Base-by-base conservation (phyloP, 2,329 filamentous ascomycete genomes). In the Fusarium pseudoanthophilum region DNA sequence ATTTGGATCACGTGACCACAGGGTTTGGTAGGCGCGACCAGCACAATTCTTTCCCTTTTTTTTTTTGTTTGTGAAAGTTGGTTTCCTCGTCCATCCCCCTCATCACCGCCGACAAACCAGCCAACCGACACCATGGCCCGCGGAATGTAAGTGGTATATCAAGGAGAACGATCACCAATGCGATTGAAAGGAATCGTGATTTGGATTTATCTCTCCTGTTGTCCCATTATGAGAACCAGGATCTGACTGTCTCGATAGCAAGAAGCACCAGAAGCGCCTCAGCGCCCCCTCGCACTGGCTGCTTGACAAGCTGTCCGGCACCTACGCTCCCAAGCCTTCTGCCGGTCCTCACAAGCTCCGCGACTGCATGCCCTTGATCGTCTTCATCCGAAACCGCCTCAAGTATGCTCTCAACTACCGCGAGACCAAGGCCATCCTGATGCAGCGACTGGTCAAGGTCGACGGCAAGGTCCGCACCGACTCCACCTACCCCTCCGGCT, bases 231-330 rank as follows among this genome's bases (percentile, higher is more conserved):
- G 48, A 65, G 61, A 71, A 60, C 13, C 36, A 66, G 60, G 71
- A 62, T 74, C 78, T 83, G 79, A 79, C 84, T 79, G 79, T 79
- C 34, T 74, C 75, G 75, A 83, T 83, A 95, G 93, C 88, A 97
- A 96, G 92, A 98, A 98, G 93, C 96, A 99, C 89, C 95, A 98
- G 89, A 98, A 99, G 95, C 95, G 96, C 91, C 91, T 98, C 85
- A 96, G 93, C 88, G 96, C 96, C 85, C 96, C 96, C 85, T 97
- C 93, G 86, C 96, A 98, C 93, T 99, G 96, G 96, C 94, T 99
- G 85, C 91, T 99, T 86, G 96, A 99, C 94, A 99, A 99, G 89
- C 91, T 99, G 85, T 97, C 95, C 87, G 96, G 96, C 85, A 89
- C 90, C 87, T 95, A 93, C 84, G 92, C 90, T 80, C 91, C 91